These are phyloP conservation scores for Glycyrrhiza uralensis DNA, from an alignment of 306 rosid genomes.

Conservation along the genomic window DNA sequence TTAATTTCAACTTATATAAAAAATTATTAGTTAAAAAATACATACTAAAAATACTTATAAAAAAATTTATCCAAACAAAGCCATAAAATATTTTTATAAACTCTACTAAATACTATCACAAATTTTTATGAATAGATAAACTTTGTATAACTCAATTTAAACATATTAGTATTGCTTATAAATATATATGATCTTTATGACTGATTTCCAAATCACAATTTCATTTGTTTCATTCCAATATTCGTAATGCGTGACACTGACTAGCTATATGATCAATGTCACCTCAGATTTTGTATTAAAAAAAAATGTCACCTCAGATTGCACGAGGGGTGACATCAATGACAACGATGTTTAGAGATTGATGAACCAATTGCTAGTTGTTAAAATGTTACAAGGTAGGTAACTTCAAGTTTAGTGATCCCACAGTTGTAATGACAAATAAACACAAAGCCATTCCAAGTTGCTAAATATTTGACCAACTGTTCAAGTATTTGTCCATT, in stretches of 20 bases:
- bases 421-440: background rate
- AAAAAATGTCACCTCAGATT: background rate
- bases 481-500: constrained; percentile 10
- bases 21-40: too few relatives aligned
- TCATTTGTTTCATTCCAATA: background rate
- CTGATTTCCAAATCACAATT: background rate
- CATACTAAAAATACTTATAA: too few relatives aligned
- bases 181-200: background rate
- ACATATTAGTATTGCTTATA: too few relatives aligned
- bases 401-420: background rate
- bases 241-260: background rate
- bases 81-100: too few relatives aligned
- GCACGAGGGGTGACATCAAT: constrained; percentile 24
- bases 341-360: background rate
- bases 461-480: constrained; percentile 24
- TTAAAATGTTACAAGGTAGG: constrained; percentile 20
- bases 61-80: too few relatives aligned
- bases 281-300: too few relatives aligned
- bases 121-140: too few relatives aligned
- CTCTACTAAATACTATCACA: too few relatives aligned
- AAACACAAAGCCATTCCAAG: background rate
- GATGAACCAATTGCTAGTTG: constrained; percentile 3
- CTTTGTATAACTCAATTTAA: too few relatives aligned
- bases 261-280: background rate
- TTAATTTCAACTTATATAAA: too few relatives aligned